phyloP scores from a whole-genome alignment of 345 rosid genomes.

The Populus deltoides region DNA sequence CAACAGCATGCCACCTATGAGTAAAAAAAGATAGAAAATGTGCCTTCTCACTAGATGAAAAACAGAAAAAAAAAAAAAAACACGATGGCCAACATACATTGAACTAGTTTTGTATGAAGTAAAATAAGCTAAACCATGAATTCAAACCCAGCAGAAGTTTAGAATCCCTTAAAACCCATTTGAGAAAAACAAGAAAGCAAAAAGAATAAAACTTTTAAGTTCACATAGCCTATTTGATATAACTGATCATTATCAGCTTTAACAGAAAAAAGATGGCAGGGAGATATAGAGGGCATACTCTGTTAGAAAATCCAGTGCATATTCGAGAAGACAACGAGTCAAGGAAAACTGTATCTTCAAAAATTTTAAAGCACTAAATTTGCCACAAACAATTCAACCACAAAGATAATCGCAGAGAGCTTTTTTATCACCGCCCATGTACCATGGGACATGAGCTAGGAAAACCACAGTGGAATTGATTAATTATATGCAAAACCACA shows the following conservation, averaged over 20 bases:
- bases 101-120: background rate
- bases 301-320: slow-evolving; percentile 1
- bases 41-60: background rate
- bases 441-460: too few relatives aligned
- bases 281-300: slow-evolving; percentile 16
- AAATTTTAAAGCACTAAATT: background rate
- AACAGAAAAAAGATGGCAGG: background rate
- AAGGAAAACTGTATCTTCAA: slow-evolving; percentile 12
- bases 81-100: background rate
- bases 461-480: too few relatives aligned
- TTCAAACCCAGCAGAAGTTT: background rate
- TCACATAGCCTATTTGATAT: background rate
- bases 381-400: background rate
- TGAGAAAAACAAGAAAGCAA: too few relatives aligned
- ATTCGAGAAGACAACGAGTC: slow-evolving; percentile 3
- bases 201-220: background rate
- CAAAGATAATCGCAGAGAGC: background rate
- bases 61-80: background rate
- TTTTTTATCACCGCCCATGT: too few relatives aligned
- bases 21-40: background rate
- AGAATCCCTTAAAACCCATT: background rate
- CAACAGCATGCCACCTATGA: slow-evolving; percentile 89
- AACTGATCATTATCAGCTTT: background rate
- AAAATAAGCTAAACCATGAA: background rate
- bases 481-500: too few relatives aligned